Base-by-base conservation (phyloP, 441 rosid genomes). In the Melastoma candidum region DNA sequence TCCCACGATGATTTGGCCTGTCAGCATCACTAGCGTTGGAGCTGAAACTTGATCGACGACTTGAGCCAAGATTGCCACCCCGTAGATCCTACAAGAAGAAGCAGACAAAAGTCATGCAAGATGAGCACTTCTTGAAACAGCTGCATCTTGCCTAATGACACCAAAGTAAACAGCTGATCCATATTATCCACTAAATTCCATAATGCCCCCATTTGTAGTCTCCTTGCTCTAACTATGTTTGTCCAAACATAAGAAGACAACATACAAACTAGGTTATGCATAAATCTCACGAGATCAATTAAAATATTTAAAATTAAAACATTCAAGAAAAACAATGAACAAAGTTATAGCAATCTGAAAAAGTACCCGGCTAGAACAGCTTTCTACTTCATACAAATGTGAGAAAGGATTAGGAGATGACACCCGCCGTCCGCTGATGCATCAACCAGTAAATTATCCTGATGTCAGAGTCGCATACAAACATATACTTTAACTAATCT, bases 351-450 rank as follows among this genome's bases (percentile, higher is more conserved):
- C 41, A 3, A 32, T 81, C 53, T 29, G 45, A 8, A 51, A 9
- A 26, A 17, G 54, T 77, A 92, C 95, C 79, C 66, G 75, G 80
- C 95, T 82, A 48, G 98, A 92, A 65, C 76, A 77, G 77, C 97
- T 92, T 24, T 88, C 98, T 12, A 66, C 83, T 71, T 93, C 95
- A 53, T 61, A 73, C 48, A 78, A 63, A 50, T 68, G 87, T 26
- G 97, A 74, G 72, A 71, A 74, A 58, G 89, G 82, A 72, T 73
- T 69, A 47, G 86, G 58, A 71, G 84, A 68, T 60, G 79, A 83
- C 48, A 77, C 49, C 98, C 90, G 85, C 63, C 87, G 89, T 66
- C 90, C 95, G 74, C 98, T 92, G 87, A 80, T 75, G 79, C 79
- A 90, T 85, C 79, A 87, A 81, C 80, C 87, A 85, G 84, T 71